phyloP scores from a whole-genome alignment of 2,329 filamentous ascomycete genomes.

The Curvularia verruculosa region DNA sequence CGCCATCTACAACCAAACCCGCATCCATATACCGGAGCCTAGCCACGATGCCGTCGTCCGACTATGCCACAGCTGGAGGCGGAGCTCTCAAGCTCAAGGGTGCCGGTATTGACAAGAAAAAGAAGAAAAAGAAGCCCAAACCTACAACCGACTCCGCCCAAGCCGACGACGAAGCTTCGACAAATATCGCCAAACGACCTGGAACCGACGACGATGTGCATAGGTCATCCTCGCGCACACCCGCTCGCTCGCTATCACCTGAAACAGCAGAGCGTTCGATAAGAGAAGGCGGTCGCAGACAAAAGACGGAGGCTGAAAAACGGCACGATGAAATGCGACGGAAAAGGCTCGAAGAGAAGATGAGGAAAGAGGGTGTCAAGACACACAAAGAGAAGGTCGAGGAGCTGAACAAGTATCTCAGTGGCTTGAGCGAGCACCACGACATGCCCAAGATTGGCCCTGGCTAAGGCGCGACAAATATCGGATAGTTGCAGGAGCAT shows the following conservation, averaged over 20 bases:
- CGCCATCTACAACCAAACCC: not conserved
- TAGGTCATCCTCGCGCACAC: slow-evolving; percentile 30
- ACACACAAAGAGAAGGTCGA: slow-evolving; percentile 97
- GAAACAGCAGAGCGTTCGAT: slow-evolving; percentile 36
- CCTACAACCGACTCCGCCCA: slow-evolving; percentile 30
- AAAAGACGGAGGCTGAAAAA: slow-evolving; percentile 84
- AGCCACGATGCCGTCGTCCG: slow-evolving; percentile 69
- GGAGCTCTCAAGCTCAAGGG: slow-evolving; percentile 89
- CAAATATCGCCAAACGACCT: slow-evolving; percentile 28
- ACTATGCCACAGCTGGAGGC: slow-evolving; percentile 72
- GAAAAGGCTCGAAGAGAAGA: slow-evolving; percentile 80
- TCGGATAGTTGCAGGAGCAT: not conserved
- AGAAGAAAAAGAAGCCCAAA: slow-evolving; percentile 57
- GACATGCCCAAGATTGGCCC: slow-evolving; percentile 75
- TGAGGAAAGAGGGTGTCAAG: slow-evolving; percentile 86
- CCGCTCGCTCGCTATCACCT: slow-evolving; percentile 44
- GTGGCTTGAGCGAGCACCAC: slow-evolving; percentile 92
- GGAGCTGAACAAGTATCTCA: slow-evolving; percentile 92
- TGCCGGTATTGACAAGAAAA: slow-evolving; percentile 67
- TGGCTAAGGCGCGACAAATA: slow-evolving; percentile 52
- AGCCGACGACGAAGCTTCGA: slow-evolving; percentile 17
- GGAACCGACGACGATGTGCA: slow-evolving; percentile 12
- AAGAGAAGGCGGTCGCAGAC: slow-evolving; percentile 38
- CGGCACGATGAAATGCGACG: slow-evolving; percentile 79
- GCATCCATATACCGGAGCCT: slow-evolving; percentile 4